Conservation (phyloP, 352 stramenopile species). For the Pythium chondricola region DNA sequence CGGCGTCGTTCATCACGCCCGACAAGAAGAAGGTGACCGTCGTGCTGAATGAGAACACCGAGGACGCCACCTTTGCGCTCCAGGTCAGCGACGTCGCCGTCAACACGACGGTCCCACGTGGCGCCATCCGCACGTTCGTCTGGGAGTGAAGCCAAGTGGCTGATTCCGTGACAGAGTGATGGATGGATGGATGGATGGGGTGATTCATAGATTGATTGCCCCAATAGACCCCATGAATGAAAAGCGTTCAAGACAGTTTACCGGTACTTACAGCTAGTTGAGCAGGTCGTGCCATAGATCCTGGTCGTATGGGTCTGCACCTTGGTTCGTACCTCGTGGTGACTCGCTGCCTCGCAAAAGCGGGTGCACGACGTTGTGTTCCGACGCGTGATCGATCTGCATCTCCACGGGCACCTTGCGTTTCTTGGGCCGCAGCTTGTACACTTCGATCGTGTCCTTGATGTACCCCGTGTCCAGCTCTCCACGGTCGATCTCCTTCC, state of each 20-base stretch:
- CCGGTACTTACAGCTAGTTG: no score
- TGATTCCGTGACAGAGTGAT: no score
- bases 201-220: no score
- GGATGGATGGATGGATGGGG: no score
- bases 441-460: slow-evolving; percentile 74
- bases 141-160: slow-evolving; percentile 34
- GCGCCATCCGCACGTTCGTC: slow-evolving; percentile 66
- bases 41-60: slow-evolving; percentile 82
- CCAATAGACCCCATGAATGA: no score
- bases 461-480: slow-evolving; percentile 61
- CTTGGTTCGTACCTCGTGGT: slow-evolving; percentile 3
- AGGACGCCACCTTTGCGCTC: slow-evolving; percentile 59
- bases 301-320: slow-evolving; percentile 45
- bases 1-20: slow-evolving; percentile 62
- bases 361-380: slow-evolving; percentile 36
- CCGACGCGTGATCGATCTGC: slow-evolving; percentile 34
- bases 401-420: slow-evolving; percentile 68
- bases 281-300: slow-evolving; percentile 69
- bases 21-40: slow-evolving; percentile 71
- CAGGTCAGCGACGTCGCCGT: slow-evolving; percentile 36
- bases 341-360: slow-evolving; percentile 12
- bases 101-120: slow-evolving; percentile 41
- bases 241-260: no score
- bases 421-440: slow-evolving; percentile 71
- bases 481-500: slow-evolving; percentile 50